phyloP scores from a whole-genome alignment of 106 monocot genomes.

The Dendrobium chrysotoxum region DNA sequence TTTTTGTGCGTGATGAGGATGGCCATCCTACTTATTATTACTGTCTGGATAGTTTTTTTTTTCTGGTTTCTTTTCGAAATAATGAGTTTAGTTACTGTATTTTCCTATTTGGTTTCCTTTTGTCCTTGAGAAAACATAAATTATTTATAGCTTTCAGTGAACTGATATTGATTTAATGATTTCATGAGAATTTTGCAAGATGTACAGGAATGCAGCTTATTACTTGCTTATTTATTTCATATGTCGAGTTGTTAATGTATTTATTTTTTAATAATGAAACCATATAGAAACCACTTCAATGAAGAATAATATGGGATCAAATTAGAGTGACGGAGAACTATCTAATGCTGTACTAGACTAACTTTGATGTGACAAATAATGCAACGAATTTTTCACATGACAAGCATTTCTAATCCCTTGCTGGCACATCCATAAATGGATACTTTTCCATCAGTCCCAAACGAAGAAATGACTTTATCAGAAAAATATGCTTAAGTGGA shows the following conservation, averaged over 20 bases:
- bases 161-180: neutral
- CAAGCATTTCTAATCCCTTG: neutral
- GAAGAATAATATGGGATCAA: neutral
- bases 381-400: neutral
- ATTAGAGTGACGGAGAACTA: neutral
- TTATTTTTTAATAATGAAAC: neutral
- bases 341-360: too few species aligned
- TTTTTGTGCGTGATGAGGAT: neutral
- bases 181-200: neutral
- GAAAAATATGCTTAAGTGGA: neutral
- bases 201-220: neutral
- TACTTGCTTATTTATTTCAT: neutral
- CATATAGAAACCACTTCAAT: neutral
- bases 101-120: neutral
- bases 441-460: neutral
- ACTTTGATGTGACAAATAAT: neutral
- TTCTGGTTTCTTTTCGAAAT: neutral
- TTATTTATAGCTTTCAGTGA: neutral
- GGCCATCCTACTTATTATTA: neutral
- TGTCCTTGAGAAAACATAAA: neutral
- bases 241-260: neutral
- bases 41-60: neutral
- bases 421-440: neutral
- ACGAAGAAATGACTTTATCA: neutral
- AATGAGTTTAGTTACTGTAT: neutral